These are phyloP conservation scores for Pyrus bretschneideri DNA, from an alignment of 306 rosid species.

Conservation along the genomic window DNA sequence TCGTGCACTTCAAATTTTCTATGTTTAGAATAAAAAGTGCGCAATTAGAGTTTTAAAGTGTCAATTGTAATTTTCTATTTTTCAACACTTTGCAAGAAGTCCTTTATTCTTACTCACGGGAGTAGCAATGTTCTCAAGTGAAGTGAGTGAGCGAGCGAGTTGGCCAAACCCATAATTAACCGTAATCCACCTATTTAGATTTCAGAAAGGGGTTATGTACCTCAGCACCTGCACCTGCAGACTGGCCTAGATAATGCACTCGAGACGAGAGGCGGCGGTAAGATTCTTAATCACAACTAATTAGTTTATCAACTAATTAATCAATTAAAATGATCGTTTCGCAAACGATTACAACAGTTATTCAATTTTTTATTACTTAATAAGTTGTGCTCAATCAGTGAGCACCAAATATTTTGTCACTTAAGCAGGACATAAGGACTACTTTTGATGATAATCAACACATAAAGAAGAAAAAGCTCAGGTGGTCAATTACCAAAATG, in stretches of 20 bases:
- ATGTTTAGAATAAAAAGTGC: background rate
- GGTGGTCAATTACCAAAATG: constrained; percentile 11
- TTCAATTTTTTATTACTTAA: background rate
- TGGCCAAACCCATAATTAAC: background rate
- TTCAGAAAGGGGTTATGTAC: background rate
- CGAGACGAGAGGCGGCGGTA: background rate
- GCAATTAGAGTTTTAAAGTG: background rate
- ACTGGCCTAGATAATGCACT: too few relatives aligned
- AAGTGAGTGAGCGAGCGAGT: background rate
- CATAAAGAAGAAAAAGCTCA: background rate
- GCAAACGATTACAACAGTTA: background rate
- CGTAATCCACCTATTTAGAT: background rate
- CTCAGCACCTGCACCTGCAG: background rate
- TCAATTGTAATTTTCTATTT: too few relatives aligned
- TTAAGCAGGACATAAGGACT: too few relatives aligned
- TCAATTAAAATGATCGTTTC: background rate
- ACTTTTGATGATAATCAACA: background rate
- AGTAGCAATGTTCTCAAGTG: background rate
- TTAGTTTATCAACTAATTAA: background rate
- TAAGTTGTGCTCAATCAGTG: background rate
- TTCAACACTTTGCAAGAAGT: background rate
- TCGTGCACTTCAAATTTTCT: too few relatives aligned
- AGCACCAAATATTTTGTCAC: background rate
- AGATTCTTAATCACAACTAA: background rate
- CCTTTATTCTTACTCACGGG: background rate